Evolutionary conservation across 2,329 filamentous ascomycete species (phyloP), one percentile per base, ranked within the genome.

Genomic region (Aureobasidium sp.): DNA sequence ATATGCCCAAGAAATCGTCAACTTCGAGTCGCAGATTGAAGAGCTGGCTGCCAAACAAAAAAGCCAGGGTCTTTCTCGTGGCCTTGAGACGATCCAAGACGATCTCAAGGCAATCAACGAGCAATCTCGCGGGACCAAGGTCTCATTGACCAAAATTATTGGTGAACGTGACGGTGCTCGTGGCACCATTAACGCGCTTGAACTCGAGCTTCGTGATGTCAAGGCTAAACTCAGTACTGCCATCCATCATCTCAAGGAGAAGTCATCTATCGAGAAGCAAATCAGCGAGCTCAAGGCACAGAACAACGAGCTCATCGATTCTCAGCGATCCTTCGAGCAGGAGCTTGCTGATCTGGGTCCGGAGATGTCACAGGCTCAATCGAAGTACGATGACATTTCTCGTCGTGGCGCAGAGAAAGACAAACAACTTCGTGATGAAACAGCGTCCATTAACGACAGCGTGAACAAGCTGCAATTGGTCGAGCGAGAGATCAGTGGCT

Each of bases 51-150:
- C 86, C 9, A 91, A 92, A 67, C 89, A 97, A 71, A 85, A 88
- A 69, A 84, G 87, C 15, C 80, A 82, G 29, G 83, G 84, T 13
- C 74, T 81, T 10, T 82, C 84, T 15, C 85, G 90, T 65, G 89
- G 89, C 34, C 82, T 91, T 7, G 89, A 96, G 60, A 89, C 94
- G 67, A 92, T 97, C 59, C 89, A 94, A 68, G 86, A 89, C 59
- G 84, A 92, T 52, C 84, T 92, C 65, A 84, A 85, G 52, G 76
- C 78, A 20, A 81, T 87, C 62, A 83, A 82, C 24, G 89, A 92
- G 64, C 85, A 89, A 70, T 81, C 86, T 66, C 84, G 87, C 61
- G 76, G 77, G 26, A 76, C 86, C 32, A 91, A 89, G 70, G 79
- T 79, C 46, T 82, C 79, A 47, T 80, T 93, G 13, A 75, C 82